Conservation (phyloP, 495 filamentous ascomycete species). For the Aspergillus avenaceus region DNA sequence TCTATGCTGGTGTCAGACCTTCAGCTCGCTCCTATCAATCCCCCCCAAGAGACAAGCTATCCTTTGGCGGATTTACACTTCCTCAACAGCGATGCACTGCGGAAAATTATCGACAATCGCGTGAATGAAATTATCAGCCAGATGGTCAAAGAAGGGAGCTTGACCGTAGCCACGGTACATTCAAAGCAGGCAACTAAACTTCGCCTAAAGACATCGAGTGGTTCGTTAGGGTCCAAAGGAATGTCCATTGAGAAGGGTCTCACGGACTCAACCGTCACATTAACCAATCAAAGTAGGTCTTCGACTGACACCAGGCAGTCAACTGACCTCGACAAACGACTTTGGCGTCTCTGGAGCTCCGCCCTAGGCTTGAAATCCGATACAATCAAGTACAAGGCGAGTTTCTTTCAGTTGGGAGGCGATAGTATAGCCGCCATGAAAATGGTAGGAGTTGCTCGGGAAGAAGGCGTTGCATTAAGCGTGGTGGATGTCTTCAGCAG, state of each 20-base stretch:
- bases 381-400: slow-evolving; percentile 37
- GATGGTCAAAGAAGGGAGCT: slow-evolving; percentile 35
- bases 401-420: slow-evolving; percentile 48
- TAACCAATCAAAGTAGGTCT: slow-evolving; percentile 6
- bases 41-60: neutral
- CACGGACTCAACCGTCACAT: slow-evolving; percentile 11
- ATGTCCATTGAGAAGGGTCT: slow-evolving; percentile 2
- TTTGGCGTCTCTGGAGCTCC: slow-evolving; percentile 44
- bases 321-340: slow-evolving; percentile 25
- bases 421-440: slow-evolving; percentile 66
- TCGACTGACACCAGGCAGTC: slow-evolving; percentile 13
- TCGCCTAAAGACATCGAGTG: slow-evolving; percentile 14
- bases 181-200: slow-evolving; percentile 4
- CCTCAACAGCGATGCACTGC: slow-evolving; percentile 27
- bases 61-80: neutral
- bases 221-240: slow-evolving; percentile 7
- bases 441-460: slow-evolving; percentile 54
- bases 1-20: slow-evolving; percentile 17
- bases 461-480: slow-evolving; percentile 50
- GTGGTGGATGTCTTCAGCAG: slow-evolving; percentile 51
- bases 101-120: slow-evolving; percentile 37
- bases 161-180: slow-evolving; percentile 20
- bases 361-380: slow-evolving; percentile 38
- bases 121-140: slow-evolving; percentile 36
- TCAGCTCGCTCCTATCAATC: slow-evolving; percentile 11